Base-by-base conservation (phyloP, 1,284 basidiomycete genomes). In the Fomitopsis schrenkii region DNA sequence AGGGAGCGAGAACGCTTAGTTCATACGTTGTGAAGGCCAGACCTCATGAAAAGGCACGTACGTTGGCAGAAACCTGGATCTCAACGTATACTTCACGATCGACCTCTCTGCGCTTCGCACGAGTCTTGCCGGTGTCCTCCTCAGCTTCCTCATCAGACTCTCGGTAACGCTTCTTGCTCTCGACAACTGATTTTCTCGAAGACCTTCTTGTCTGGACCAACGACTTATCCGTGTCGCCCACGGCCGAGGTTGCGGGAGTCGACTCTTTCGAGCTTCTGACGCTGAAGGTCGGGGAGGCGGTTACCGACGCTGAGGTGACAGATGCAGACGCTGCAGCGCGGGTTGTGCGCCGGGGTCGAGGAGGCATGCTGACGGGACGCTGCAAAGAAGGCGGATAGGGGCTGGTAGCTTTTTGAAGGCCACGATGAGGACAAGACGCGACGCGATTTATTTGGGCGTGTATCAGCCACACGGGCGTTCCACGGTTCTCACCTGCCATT, bases 31-130 rank as follows among this genome's bases (percentile, higher is more conserved):
- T 14, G 17, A n/a, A 9, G 28, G 17, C 17, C 6, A 33, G 19
- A 19, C 0, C 7, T 28, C 52, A 22, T 12, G 28, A 42, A 41
- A 60, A 17, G 17, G 17, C 6, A n/a, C 19, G 6, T 40, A 77
- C 81, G 77, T 79, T 77, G 9, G 62, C 12, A 26, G 33, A 53
- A 62, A 62, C 17, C 36, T 71, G 70, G 46, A 84, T 73, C 67
- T 82, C 80, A 60, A 86, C 80, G 68, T 78, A 86, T 33, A 76
- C 78, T 61, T 70, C 65, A 52, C 75, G 74, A 48, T 71, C 67
- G 19, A 76, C 61, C 35, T 70, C 74, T 64, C 83, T 77, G 57
- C 83, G 80, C 68, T 86, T 88, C 10, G 64, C 53, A 59, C 62
- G 66, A 33, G 57, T 46, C 7, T 61, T 46, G 26, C 45, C n/a